phyloP scores from a whole-genome alignment of 2,329 filamentous ascomycete genomes.

The Claviceps capensis region DNA sequence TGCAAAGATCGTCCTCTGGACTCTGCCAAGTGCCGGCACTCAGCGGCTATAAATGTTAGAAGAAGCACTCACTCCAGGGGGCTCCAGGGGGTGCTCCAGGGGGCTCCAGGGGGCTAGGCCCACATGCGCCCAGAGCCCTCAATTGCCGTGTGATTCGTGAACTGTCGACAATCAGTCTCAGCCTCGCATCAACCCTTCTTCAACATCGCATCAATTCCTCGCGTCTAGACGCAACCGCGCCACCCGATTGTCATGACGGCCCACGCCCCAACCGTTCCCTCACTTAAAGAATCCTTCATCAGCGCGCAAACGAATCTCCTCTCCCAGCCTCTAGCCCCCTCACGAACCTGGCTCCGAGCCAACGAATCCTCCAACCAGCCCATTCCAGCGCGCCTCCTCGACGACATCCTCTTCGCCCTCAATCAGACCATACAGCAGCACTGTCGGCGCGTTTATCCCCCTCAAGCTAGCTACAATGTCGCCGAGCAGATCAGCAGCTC shows the following conservation, averaged over 20 bases:
- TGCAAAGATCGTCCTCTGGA: no score
- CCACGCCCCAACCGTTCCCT: conserved; percentile 38
- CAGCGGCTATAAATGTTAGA: no score
- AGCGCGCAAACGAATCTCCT: conserved; percentile 48
- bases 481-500: conserved; percentile 58
- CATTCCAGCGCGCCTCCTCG: conserved; percentile 35
- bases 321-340: conserved; percentile 42
- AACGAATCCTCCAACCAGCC: conserved; percentile 28
- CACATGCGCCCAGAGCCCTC: no score
- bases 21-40: no score
- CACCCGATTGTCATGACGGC: not conserved
- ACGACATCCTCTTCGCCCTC: conserved; percentile 43
- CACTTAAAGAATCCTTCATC: conserved; percentile 52
- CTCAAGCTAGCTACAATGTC: conserved; percentile 55
- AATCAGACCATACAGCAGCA: conserved; percentile 53
- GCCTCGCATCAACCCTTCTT: no score
- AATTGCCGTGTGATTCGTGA: no score
- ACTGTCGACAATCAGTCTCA: no score
- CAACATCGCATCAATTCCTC: no score
- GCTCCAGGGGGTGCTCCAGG: no score
- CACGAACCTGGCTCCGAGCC: conserved; percentile 35
- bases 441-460: conserved; percentile 49
- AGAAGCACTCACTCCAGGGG: no score
- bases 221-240: no score
- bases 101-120: no score